These are phyloP conservation scores for Elaeagnus macrophylla DNA, from an alignment of 306 rosid genomes.

Conservation along the genomic window DNA sequence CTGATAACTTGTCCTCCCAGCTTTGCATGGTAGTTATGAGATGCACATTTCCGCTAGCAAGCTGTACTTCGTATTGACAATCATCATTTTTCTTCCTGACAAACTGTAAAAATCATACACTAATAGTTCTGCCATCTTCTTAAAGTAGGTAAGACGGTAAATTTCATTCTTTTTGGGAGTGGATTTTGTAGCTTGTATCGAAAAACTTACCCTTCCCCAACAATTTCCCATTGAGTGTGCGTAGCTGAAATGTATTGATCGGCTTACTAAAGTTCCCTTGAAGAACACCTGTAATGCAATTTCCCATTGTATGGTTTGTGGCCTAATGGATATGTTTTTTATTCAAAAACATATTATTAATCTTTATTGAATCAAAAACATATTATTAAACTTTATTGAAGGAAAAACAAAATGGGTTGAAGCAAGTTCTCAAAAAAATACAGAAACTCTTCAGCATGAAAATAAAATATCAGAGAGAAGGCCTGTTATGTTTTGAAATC, in stretches of 20 bases:
- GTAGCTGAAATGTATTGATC: neutral
- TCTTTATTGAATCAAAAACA: no score
- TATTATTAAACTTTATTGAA: no score
- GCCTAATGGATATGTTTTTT: no score
- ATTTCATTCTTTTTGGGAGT: neutral
- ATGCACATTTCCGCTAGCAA: slow-evolving; percentile 51
- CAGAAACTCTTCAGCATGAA: no score
- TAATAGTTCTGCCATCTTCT: neutral
- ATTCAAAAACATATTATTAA: no score
- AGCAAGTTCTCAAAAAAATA: no score
- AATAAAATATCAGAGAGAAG: no score
- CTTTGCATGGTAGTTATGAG: slow-evolving; percentile 49
- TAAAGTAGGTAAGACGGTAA: neutral
- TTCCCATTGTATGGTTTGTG: no score
- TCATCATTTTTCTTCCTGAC: neutral
- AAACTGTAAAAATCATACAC: slow-evolving; percentile 13
- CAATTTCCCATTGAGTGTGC: slow-evolving; percentile 56
- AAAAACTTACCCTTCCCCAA: slow-evolving; percentile 42
- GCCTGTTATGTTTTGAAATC: no score
- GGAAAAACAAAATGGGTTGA: no score
- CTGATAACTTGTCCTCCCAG: slow-evolving; percentile 67
- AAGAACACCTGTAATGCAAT: slow-evolving; percentile 14
- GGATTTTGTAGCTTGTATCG: neutral
- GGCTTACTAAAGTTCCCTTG: slow-evolving; percentile 5
- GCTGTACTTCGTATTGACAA: slow-evolving; percentile 23